Evolutionary conservation across 352 stramenopile species (phyloP), one percentile per base, ranked within the genome.

Genomic region (Pythium rhizo-oryzae): DNA sequence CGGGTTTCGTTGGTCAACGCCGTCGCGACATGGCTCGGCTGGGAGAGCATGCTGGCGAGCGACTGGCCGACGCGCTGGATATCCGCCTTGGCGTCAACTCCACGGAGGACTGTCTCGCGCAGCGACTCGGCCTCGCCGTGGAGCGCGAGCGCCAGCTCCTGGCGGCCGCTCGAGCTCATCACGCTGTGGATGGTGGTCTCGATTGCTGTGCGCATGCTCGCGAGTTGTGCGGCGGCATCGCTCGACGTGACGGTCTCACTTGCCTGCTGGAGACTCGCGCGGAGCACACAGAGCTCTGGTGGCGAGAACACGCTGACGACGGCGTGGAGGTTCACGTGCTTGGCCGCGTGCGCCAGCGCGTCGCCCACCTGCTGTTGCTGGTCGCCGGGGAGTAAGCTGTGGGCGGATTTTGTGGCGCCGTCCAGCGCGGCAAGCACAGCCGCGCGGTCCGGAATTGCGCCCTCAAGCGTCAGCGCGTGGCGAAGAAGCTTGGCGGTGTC

Each of bases 51-150:
- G 16, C 18, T n/a, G 23, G 41, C 43, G 24, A 69, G 44, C 18
- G 44, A 15, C 19, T 54, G 53, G 12, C 53, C 62, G 53, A 69
- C 44, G 18, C 19, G 62, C 50, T 62, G 46, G 54, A 62, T 56
- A 15, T 58, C 53, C 2, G 8, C n/a, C 44, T 58, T 69, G 11
- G 62, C 52, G 7, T 56, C 62, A 4, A 67, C 18, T 18, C 50
- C 39, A 18, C 24, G 25, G 18, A 67, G 46, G 50, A 67, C 61
- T 4, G 23, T 46, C 35, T 51, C 18, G n/a, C 52, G 51, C 18
- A 67, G 52, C n/a, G 37, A 11, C 24, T n/a, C 19, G 9, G 51
- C 51, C 8, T 61, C 51, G 15, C 51, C 51, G 15, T 67, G 52
- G n/a, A 61, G 39, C 16, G 61, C 61, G 19, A 51, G 11, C 37